Evolutionary conservation across 2,329 filamentous ascomycete genomes (phyloP), one percentile per base, ranked within the genome.

Genomic region (Colletotrichum musae): DNA sequence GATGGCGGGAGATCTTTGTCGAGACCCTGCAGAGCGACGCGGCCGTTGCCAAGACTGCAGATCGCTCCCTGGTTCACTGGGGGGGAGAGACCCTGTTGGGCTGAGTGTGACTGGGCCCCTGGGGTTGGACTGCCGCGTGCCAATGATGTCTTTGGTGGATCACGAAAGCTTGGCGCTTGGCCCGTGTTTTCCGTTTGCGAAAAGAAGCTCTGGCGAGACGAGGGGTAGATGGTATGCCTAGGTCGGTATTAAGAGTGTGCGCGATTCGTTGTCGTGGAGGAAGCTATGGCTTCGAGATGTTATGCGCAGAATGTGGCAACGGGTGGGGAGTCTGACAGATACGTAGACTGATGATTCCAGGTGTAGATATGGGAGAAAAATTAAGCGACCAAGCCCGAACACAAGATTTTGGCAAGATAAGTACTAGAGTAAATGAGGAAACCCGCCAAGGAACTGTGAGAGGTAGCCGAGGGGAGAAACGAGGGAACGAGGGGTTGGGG

Each of bases 11-110:
- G 62, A 66, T 57, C 36, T 47, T 36, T 28, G 51, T 67, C 51
- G 39, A 61, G 52, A 66, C 56, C 51, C 67, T 70, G 62, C 48
- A 65, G 54, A 41, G 43, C 39, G 54, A 50, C 28, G 62, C 43
- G 56, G 57, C 62, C 67, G 67, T 70, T 70, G 67, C 67, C 67
- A 70, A 70, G 67, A 57, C 56, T 36, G 67, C 41, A 64, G 67
- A 70, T 70, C 67, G 53, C 36, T 56, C 32, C 32, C 32, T 36
- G 28, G 10, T 32, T 32, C 5, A 7, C 28, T 7, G 5, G 57
- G 51, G 52, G 54, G 62, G 21, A n/a, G 13, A 43, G 24, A 52
- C 61, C 66, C 43, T 64, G 61, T 48, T 51, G 18, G 64, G 64
- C 64, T 54, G 43, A n/a, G 41, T 24, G 60, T 68, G 18, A 18